A percentile compares a stretch with the other conserved stretches of the same genome.
Evolutionary conservation across 2,329 filamentous ascomycete genomes (phyloP).

Genomic region (Cladosporium velox): DNA sequence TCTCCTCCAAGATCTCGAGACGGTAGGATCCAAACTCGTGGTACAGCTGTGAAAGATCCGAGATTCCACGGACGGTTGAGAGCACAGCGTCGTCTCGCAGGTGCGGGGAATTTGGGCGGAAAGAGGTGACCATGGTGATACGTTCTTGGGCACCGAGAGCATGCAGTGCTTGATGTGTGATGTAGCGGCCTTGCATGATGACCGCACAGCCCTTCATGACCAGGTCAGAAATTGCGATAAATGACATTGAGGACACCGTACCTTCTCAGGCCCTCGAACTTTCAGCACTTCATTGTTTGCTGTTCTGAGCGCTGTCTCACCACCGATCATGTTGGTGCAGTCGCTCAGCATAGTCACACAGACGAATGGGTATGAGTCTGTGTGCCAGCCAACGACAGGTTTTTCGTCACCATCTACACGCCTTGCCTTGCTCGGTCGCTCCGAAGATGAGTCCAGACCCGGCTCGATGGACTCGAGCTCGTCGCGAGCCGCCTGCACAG

Average conservation of each 20-base stretch:
- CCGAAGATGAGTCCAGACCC: conserved; percentile 40
- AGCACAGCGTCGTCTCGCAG: conserved; percentile 63
- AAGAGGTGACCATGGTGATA: conserved; percentile 67
- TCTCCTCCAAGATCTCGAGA: conserved; percentile 62
- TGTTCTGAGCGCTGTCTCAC: conserved; percentile 63
- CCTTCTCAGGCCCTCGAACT: conserved; percentile 62
- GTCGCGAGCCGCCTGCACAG: conserved; percentile 38
- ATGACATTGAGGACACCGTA: conserved; percentile 37
- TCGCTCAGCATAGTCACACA: conserved; percentile 69
- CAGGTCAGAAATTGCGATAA: background rate
- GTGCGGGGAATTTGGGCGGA: conserved; percentile 59
- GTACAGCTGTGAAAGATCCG: conserved; percentile 60
- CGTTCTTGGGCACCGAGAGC: conserved; percentile 61
- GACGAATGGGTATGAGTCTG: conserved; percentile 68
- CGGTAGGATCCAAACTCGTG: conserved; percentile 64
- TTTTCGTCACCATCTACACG: conserved; percentile 47
- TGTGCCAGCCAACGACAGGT: conserved; percentile 64
- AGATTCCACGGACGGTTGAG: conserved; percentile 61
- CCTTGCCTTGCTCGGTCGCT: background rate
- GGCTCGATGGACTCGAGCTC: conserved; percentile 6
- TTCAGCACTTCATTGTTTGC: conserved; percentile 45
- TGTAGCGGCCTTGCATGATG: conserved; percentile 68
- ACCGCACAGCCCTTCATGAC: conserved; percentile 58
- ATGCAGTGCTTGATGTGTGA: conserved; percentile 64
- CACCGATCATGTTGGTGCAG: conserved; percentile 63